A percentile compares a stretch with the other conserved stretches of the same genome.
Conservation (phyloP, 345 rosid genomes). For the Salix suchowensis region DNA sequence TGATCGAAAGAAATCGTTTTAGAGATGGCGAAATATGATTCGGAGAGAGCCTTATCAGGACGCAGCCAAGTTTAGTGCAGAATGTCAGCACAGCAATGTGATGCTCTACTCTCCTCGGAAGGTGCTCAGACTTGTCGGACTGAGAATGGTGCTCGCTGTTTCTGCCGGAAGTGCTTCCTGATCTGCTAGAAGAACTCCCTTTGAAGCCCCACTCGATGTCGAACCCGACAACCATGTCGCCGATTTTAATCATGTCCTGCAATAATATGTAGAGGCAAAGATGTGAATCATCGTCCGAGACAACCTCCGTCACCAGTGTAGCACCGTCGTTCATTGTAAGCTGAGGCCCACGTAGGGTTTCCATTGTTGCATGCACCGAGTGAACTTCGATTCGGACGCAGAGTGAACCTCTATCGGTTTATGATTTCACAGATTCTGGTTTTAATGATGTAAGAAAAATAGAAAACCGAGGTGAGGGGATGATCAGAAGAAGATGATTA, state of each 20-base stretch:
- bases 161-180: slow-evolving; percentile 13
- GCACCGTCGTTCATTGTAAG: slow-evolving; percentile 21
- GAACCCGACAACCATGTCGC: slow-evolving; percentile 26
- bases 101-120: slow-evolving; percentile 14
- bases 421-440: not conserved
- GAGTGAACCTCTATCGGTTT: too few relatives aligned
- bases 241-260: slow-evolving; percentile 27
- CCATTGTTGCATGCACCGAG: slow-evolving; percentile 4
- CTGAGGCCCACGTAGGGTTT: slow-evolving; percentile 22
- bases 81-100: slow-evolving; percentile 23
- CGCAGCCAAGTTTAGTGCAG: slow-evolving; percentile 27
- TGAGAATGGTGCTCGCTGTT: not conserved
- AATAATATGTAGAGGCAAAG: slow-evolving; percentile 27
- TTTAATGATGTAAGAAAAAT: not conserved
- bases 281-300: slow-evolving; percentile 24
- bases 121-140: slow-evolving; percentile 10
- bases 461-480: not conserved
- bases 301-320: slow-evolving; percentile 20
- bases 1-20: slow-evolving; percentile 14
- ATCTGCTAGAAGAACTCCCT: slow-evolving; percentile 8
- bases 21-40: slow-evolving; percentile 20
- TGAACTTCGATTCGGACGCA: too few relatives aligned
- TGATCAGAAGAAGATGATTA: not conserved
- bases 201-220: slow-evolving; percentile 30
- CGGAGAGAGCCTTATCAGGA: slow-evolving; percentile 18